These are phyloP conservation scores for Termitomyces sp. DNA, from an alignment of 768 basidiomycete species.

Conservation along the genomic window DNA sequence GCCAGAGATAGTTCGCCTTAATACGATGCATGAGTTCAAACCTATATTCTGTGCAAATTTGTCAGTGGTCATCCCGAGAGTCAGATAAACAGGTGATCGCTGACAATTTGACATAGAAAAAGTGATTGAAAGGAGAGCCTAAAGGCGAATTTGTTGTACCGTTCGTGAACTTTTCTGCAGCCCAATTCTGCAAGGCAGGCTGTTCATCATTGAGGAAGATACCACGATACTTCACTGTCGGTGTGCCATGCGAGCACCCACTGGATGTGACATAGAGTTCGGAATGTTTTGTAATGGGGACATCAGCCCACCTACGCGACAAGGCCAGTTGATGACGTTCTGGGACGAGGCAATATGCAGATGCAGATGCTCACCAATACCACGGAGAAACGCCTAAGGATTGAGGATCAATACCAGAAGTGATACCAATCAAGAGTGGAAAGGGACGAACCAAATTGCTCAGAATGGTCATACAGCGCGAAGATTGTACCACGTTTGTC, in stretches of 20 bases:
- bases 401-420: background rate
- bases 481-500: conserved; percentile 69
- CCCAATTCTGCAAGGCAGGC: conserved; percentile 69
- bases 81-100: conserved; percentile 9
- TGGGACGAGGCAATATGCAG: background rate
- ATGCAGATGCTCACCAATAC: conserved; percentile 43
- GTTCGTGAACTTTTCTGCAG: conserved; percentile 61
- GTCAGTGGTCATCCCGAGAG: background rate
- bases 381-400: conserved; percentile 58
- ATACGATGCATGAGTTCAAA: conserved; percentile 64
- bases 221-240: conserved; percentile 66
- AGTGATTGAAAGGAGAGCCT: conserved; percentile 55
- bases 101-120: conserved; percentile 53
- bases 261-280: conserved; percentile 36
- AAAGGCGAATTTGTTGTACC: conserved; percentile 45
- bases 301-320: conserved; percentile 66
- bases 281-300: conserved; percentile 33
- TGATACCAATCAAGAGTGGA: background rate
- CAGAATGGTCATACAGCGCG: conserved; percentile 61
- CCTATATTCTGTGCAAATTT: conserved; percentile 23
- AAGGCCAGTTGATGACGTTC: background rate
- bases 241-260: conserved; percentile 53
- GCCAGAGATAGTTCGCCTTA: conserved; percentile 71
- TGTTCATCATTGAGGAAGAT: conserved; percentile 78
- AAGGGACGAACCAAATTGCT: conserved; percentile 50